Evolutionary conservation across 140 eudicot genomes (phyloP), one percentile per base, ranked within the genome.

Genomic region (Stevia rebaudiana): DNA sequence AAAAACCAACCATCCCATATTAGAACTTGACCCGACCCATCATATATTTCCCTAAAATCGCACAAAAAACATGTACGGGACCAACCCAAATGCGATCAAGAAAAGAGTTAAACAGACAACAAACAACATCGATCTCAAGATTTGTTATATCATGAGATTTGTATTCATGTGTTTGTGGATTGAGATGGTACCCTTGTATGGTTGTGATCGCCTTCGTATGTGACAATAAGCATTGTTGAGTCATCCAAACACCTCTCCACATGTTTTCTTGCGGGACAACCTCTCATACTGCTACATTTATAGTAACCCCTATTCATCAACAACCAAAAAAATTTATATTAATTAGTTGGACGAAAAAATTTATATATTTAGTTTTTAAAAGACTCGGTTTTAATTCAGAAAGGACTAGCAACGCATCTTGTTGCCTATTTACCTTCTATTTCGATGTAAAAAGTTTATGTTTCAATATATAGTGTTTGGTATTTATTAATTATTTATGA

Each of bases 241-340:
- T 88, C 96, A 41, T 88, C 96, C 84, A 82, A 71, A 58, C 94
- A 82, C 30, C 94, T 78, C 73, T 88, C 96, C 54, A 88, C 96
- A 41, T 88, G 96, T 76, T 88, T 88, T 68, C 96, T 88, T 44
- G 96, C 96, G 0, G 96, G 96, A 37, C 96, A 88, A 48, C 96
- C 96, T 81, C 96, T 82, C 86, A 88, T 78, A 65, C 94, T 88
- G 78, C 96, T 88, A 61, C 96, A 88, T 72, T 88, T 88, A 57
- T 88, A 88, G 88, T 88, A 88, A 22, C 94, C 96, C 87, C 96
- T 88, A 83, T 61, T 75, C 84, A 76, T n/a, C 63, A 65, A 25
- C 47, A 42, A 70, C 65, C 64, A 63, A 39, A 12, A 17, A 22
- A 19, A 24, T 24, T n/a, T n/a, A 53, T 40, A 44, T 35, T 28